Base-by-base conservation (phyloP, 2,329 filamentous ascomycete genomes). In the Aspergillus brunneoviolaceus region DNA sequence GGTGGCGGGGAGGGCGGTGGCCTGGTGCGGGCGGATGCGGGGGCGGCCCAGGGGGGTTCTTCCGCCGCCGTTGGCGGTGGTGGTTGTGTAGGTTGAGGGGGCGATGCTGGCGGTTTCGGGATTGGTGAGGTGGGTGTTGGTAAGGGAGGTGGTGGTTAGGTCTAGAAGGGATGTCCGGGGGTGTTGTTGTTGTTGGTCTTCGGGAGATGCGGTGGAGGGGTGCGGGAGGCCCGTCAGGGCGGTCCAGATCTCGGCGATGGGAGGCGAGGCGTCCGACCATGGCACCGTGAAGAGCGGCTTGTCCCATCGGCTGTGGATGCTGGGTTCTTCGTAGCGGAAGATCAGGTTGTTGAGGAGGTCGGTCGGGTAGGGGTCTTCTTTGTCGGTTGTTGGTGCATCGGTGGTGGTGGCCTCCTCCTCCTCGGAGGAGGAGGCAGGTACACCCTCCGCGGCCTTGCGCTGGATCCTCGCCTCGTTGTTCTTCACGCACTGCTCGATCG, bases 301-400 rank as follows among this genome's bases (percentile, higher is more conserved):
- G 70, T 89, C 86, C 86, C 86, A 89, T 54, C 86, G 80, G 51
- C 80, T 85, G 80, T 87, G 85, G 42, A 84, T 85, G 68, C 85
- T 86, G n/a, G 86, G 86, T 74, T 88, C 86, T 75, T 89, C 86
- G 70, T 87, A 88, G 60, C 86, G 80, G 74, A 86, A 88, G 65
- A 87, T 81, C 49, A 89, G 81, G 67, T 88, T 88, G 63, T 85
- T 80, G 65, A 88, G 85, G 56, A 86, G 81, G 16, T 84, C 82
- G 5, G 82, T 70, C 0, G 80, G 79, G 66, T 88, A 87, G 2
- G 66, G 69, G 65, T 76, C 72, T 63, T 76, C 74, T 11, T 58
- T 45, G 39, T 69, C 64, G 39, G 55, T 60, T 25, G 53, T 39
- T n/a, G 52, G 2, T 14, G 52, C 23, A 55, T 39, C 54, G 57